phyloP scores from a whole-genome alignment of 805 yeast genomes.

The Candida schatavii region DNA sequence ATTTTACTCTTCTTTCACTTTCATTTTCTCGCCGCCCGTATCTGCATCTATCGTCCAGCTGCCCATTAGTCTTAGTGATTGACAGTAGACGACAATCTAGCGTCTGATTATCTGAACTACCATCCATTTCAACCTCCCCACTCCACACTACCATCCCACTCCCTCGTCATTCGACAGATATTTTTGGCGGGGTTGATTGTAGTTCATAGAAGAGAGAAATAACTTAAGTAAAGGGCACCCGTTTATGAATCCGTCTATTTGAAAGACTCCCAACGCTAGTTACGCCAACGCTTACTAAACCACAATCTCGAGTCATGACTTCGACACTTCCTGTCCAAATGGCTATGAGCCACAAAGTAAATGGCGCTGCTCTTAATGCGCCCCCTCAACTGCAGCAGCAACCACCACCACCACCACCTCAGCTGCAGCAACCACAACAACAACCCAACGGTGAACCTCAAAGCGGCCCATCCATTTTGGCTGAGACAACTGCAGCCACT shows the following conservation, averaged over 20 bases:
- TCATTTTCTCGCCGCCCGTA: neutral
- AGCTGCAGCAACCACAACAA: conserved; percentile 7
- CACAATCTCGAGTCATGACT: conserved; percentile 11
- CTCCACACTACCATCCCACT: too few species aligned
- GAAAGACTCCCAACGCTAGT: too few species aligned
- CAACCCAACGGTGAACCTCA: conserved; percentile 3
- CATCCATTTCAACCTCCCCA: too few species aligned
- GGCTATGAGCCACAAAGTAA: conserved; percentile 14
- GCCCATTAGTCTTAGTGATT: neutral
- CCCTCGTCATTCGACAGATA: too few species aligned
- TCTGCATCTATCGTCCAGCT: neutral
- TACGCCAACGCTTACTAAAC: too few species aligned
- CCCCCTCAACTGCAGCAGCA: conserved; percentile 5
- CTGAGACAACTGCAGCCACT: conserved; percentile 68
- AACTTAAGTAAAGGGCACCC: too few species aligned
- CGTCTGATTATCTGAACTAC: too few species aligned
- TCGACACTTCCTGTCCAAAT: conserved; percentile 21
- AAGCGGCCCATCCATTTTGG: conserved; percentile 17
- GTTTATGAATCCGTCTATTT: neutral
- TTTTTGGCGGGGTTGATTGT: too few species aligned
- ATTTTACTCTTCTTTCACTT: neutral
- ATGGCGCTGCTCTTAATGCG: conserved; percentile 11
- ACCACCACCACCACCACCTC: too few species aligned
- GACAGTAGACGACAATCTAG: too few species aligned
- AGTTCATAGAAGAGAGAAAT: too few species aligned